A percentile compares a stretch with the other conserved stretches of the same genome.
phyloP scores from a whole-genome alignment of 768 basidiomycete species.

The Leccinum disarticulatum region DNA sequence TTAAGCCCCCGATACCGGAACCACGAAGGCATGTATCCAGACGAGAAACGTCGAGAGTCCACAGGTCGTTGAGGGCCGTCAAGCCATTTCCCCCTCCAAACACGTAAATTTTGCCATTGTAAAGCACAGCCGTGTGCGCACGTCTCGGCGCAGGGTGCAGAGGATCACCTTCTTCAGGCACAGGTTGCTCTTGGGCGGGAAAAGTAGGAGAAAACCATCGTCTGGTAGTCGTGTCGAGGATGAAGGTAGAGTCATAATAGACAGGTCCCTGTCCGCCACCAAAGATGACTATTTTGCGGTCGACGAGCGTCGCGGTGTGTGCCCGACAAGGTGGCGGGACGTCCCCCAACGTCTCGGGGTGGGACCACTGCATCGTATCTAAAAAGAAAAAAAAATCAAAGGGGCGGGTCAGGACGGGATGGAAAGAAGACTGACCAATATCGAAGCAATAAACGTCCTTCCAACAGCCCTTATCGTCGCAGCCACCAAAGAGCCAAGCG shows the following conservation, averaged over 20 bases:
- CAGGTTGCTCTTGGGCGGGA: slow-evolving; percentile 15
- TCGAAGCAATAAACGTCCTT: slow-evolving; percentile 85
- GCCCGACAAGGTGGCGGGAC: slow-evolving; percentile 81
- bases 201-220: slow-evolving; percentile 58
- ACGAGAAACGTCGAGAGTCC: slow-evolving; percentile 73
- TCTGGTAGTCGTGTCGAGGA: slow-evolving; percentile 75
- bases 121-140: slow-evolving; percentile 83
- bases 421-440: slow-evolving; percentile 50
- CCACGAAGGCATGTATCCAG: slow-evolving; percentile 29
- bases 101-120: slow-evolving; percentile 71
- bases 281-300: slow-evolving; percentile 76
- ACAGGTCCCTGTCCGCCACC: slow-evolving; percentile 82
- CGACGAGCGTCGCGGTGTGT: slow-evolving; percentile 83
- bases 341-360: slow-evolving; percentile 75
- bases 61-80: slow-evolving; percentile 87
- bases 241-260: slow-evolving; percentile 82
- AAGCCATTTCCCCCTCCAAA: slow-evolving; percentile 95
- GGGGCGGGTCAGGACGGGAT: not conserved
- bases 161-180: slow-evolving; percentile 7
- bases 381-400: not conserved
- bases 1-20: slow-evolving; percentile 30
- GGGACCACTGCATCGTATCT: slow-evolving; percentile 92
- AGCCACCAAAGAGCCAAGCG: slow-evolving; percentile 89
- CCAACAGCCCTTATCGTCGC: slow-evolving; percentile 74
- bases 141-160: slow-evolving; percentile 66